phyloP scores from a whole-genome alignment of 1,284 basidiomycete species.

The Macrocystidia cucumis region DNA sequence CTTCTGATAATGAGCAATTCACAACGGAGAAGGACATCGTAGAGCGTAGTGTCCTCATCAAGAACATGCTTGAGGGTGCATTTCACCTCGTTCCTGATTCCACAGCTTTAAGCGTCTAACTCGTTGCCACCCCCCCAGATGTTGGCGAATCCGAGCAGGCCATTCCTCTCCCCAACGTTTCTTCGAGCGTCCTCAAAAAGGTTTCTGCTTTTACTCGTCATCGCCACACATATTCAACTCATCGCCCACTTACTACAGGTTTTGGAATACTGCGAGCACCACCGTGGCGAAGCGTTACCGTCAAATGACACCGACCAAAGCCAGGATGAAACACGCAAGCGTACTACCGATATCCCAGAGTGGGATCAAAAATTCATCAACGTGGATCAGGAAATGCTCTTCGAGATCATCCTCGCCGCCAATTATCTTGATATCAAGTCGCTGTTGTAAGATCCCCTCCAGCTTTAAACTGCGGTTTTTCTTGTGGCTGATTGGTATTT shows the following conservation, averaged over 20 bases:
- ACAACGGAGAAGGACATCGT: conserved; percentile 92
- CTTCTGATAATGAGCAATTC: conserved; percentile 96
- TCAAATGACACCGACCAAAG: conserved; percentile 67
- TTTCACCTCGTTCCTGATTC: conserved; percentile 14
- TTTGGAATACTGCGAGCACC: conserved; percentile 98
- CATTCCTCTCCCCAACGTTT: conserved; percentile 96
- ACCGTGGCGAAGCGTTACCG: conserved; percentile 94
- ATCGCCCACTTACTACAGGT: conserved; percentile 46
- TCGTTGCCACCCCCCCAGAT: conserved; percentile 43
- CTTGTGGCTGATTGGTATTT: conserved; percentile 3
- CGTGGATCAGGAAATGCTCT: conserved; percentile 96
- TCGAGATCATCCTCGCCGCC: conserved; percentile 98
- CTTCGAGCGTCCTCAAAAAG: conserved; percentile 95
- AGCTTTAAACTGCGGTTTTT: conserved; percentile 3
- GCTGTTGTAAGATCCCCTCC: conserved; percentile 70
- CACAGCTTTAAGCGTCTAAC: conserved; percentile 7
- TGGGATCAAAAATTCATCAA: conserved; percentile 99
- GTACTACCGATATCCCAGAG: conserved; percentile 95
- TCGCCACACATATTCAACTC: conserved; percentile 8
- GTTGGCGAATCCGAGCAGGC: conserved; percentile 89
- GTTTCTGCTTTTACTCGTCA: conserved; percentile 28
- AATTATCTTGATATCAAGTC: conserved; percentile 99
- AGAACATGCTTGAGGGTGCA: conserved; percentile 98
- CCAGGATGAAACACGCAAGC: conserved; percentile 93
- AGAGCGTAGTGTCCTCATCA: conserved; percentile 93